Evolutionary conservation across 1,139 yeast genomes (phyloP), one percentile per base, ranked within the genome.

Genomic region (Yamadazyma atlantica): DNA sequence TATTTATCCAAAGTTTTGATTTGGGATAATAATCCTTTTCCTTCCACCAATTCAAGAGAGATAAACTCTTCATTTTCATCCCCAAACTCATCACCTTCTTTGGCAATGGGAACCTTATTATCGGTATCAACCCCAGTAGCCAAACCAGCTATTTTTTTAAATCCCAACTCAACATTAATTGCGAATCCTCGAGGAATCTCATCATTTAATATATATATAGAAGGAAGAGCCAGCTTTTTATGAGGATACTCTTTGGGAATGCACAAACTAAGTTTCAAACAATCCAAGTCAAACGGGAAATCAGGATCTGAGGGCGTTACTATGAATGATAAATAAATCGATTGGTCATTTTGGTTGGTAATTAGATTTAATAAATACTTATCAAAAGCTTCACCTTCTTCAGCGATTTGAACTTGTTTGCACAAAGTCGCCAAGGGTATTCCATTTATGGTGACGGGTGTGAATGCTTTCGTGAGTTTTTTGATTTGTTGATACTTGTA

Each of bases 121-220:
- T 14, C 21, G 9, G 57, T 32, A 65, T 29, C 32, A 18, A 18
- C 12, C 6, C 32, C 32, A 5, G 4, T 51, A 3, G 77, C 67
- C 5, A 67, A 54, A 11, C 53, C 57, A 8, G 71, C 78, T 21
- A 82, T 79, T 36, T 64, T 58, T 35, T 64, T 67, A 56, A 80
- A 85, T 6, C 89, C 92, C 9, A 62, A 50, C 51, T 85, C 92
- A 11, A 85, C 66, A 49, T 84, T 84, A 12, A 76, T 67, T 11
- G 87, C 77, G 54, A 63, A 80, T 0, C 92, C 92, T 41, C 80
- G 64, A 1, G 92, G 89, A n/a, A 85, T 81, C 31, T 82, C 87
- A 18, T 73, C 72, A 55, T 83, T 83, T 35, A 79, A 63, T 4
- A 85, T 83, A 34, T 65, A 62, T 2, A 78, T 64, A 4, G 71